Conservation (phyloP, 1,139 yeast species). For the Lodderomyces theae region DNA sequence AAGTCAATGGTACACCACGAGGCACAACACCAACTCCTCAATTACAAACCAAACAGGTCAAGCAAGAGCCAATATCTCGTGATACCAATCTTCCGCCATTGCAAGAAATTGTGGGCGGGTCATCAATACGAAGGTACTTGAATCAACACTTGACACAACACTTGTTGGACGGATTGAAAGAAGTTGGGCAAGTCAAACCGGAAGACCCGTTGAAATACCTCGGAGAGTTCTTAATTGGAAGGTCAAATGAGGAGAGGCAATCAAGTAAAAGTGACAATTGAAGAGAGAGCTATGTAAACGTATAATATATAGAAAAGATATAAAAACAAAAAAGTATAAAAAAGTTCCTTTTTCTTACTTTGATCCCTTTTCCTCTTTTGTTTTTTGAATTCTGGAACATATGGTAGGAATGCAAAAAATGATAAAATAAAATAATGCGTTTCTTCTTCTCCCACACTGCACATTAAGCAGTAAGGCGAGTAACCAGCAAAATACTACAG, state of each 20-base stretch:
- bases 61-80: not conserved
- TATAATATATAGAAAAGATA: no score
- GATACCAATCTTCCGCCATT: constrained; percentile 22
- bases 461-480: no score
- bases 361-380: no score
- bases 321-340: no score
- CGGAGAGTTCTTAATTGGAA: constrained; percentile 65
- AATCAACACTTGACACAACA: constrained; percentile 68
- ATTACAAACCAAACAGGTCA: not conserved
- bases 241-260: constrained; percentile 31
- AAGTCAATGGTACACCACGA: not conserved
- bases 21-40: not conserved
- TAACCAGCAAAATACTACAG: no score
- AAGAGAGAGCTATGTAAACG: not conserved
- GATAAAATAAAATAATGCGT: no score
- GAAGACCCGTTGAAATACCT: constrained; percentile 66
- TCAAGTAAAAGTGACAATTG: not conserved
- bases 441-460: no score
- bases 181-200: constrained; percentile 57
- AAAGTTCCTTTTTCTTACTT: no score
- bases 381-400: no score
- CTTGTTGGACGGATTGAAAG: constrained; percentile 66
- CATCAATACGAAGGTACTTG: constrained; percentile 74
- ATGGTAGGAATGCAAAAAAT: no score
- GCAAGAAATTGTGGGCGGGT: constrained; percentile 72